Evolutionary conservation across 2,329 filamentous ascomycete species (phyloP), one percentile per base, ranked within the genome.

Genomic region (Alternaria infectoria): DNA sequence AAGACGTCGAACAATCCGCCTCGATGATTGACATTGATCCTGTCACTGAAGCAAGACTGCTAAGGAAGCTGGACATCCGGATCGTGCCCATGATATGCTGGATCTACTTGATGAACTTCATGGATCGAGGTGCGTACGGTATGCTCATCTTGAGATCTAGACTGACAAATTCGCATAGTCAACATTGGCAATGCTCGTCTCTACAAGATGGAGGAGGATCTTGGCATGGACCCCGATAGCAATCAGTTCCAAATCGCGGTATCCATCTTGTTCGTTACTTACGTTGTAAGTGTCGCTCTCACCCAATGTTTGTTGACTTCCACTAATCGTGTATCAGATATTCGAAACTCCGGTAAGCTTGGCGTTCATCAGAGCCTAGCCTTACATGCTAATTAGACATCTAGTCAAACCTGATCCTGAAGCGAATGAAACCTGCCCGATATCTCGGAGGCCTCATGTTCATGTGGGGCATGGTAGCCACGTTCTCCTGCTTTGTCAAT

Each of bases 31-130:
- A 57, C 3, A 59, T 86, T 17, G 84, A 86, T 62, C 78, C 80
- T 1, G 77, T 70, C 19, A 82, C 82, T 57, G 85, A 86, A 69
- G 76, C 72, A 54, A 82, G 79, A 57, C 74, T 86, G 3, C 79
- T 86, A 6, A 71, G 77, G 19, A 86, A 86, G 62, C 74, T 86
- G 11, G 85, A 86, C 58, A 47, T 82, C 4, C 80, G 79, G 4
- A 82, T 86, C 54, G 81, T 83, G 5, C 85, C 84, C 0, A 82
- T 87, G 58, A 84, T 88, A 61, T 87, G 86, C 82, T 74, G 86
- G 50, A 81, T 87, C 5, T 89, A 87, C 64, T 70, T 89, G 19
- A 72, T 73, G 67, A 73, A 71, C 15, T 74, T 73, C 51, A 70
- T 74, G 71, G 87, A 89, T 73, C 81, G 87, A 57, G 83, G 83